Base-by-base conservation (phyloP, 345 rosid species). In the Fremontodendron californicum region DNA sequence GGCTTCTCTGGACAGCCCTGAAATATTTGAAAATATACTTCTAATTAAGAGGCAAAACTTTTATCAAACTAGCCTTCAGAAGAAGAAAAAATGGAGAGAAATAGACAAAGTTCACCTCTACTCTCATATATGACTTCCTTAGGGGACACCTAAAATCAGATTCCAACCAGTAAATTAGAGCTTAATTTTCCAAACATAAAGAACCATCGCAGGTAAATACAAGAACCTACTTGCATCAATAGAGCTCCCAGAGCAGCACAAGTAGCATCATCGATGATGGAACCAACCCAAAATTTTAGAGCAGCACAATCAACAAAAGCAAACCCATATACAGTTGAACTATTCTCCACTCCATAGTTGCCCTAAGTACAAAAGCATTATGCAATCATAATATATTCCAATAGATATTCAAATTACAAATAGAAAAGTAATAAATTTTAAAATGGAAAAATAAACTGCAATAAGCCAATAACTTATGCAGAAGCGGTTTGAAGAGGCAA, bases 271-370 rank as follows among this genome's bases (percentile, higher is more conserved):
- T 92, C 97, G 8, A 49, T 78, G 66, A 92, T 83, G 72, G 90
- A 87, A 78, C 98, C 99, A 60, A 93, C 90, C 99, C 97, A 95
- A 87, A 93, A 87, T 80, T 85, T 88, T 75, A 92, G 82, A 79
- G 98, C 88, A 80, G 98, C 97, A 84, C 99, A 95, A 81, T 95
- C 99, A 84, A 92, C 94, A 68, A 95, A 95, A 83, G 98, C 98
- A 89, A 93, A 93, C 46, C 99, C 98, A 87, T 87, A 93, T 40
- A 69, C 81, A 68, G 82, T 83, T 82, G 89, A 86, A 78, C 88
- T 71, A 69, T 79, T 78, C 60, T 87, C 89, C 3, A 71, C 72
- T 81, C 86, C 94, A 81, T 31, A 48, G 75, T 79, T 84, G 35
- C 81, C 89, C 97, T 94, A 67, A 27, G 73, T 67, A 66, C 45